Conservation (phyloP, 176 grass and related monocot genomes). For the Lolium perenne region DNA sequence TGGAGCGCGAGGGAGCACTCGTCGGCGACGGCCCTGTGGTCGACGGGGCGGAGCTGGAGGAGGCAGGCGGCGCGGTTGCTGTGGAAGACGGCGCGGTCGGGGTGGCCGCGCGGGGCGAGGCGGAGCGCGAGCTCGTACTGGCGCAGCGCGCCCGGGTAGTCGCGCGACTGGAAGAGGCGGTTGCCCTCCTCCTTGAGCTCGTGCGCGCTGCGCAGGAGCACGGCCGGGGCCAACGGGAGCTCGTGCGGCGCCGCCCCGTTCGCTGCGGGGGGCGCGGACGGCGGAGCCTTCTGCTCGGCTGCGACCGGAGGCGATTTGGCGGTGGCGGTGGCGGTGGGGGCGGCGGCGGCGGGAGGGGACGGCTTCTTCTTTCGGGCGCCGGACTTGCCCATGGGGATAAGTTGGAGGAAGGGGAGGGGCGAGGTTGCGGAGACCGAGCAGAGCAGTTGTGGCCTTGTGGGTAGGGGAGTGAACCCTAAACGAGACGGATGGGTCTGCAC, state of each 20-base stretch:
- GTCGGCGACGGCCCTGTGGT: conserved; percentile 75
- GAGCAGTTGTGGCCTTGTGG: not conserved
- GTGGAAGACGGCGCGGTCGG: conserved; percentile 92
- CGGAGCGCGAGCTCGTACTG: conserved; percentile 91
- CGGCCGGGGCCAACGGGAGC: conserved; percentile 45
- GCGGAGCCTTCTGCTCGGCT: conserved; percentile 17
- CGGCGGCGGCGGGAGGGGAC: conserved; percentile 33
- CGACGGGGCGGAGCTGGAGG: conserved; percentile 91
- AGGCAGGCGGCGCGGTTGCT: conserved; percentile 96
- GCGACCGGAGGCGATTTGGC: conserved; percentile 15
- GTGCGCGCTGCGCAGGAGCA: conserved; percentile 77
- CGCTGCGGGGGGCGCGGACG: not conserved
- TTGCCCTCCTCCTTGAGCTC: conserved; percentile 97
- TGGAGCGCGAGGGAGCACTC: conserved; percentile 95
- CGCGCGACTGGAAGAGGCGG: conserved; percentile 87
- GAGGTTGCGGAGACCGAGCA: not conserved
- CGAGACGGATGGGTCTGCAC: not conserved
- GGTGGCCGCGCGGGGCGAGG: conserved; percentile 74
- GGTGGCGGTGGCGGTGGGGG: not conserved
- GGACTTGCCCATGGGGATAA: conserved; percentile 89
- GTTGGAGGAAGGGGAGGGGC: not conserved
- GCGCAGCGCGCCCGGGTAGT: conserved; percentile 76
- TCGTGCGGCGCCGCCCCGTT: conserved; percentile 35
- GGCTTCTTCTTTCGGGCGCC: conserved; percentile 86
- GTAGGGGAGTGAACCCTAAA: conserved; percentile 17